Evolutionary conservation across 1,139 yeast genomes (phyloP), one percentile per base, ranked within the genome.

Genomic region (Hyphopichia pseudoburtonii): DNA sequence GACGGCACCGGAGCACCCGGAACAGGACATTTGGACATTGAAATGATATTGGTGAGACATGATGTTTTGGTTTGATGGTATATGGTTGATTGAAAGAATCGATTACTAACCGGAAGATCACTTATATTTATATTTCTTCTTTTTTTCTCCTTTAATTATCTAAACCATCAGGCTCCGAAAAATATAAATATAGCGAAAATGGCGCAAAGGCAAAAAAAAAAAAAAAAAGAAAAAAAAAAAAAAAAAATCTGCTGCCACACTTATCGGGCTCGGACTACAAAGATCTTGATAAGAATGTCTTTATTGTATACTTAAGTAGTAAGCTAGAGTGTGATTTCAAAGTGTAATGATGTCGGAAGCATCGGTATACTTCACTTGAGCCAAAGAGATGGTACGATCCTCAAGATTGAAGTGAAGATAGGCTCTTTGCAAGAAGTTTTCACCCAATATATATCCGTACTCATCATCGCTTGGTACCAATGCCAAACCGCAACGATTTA

Each of bases 1-100:
- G 36, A 92, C 86, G 9, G 98, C 97, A 40, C 76, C 80, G 15
- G 95, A 85, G 64, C 98, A 92, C 22, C 97, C 86, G 10, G 86
- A 76, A 56, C 96, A 88, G 42, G 85, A 53, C 96, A 88, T 87
- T 34, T 80, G 64, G 38, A 87, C 96, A 45, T 86, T 76, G 58
- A 78, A 87, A 51, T 83, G 86, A 60, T 84, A 86, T 51, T 81
- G 76, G 60, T 79, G 78, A 37, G 42, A 17, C 36, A 34, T 34
- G 5, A 12, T 33, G 15, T 25, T 10, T n/a, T n/a, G 10, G 11
- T 8, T 21, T 8, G 8, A 21, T 21, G 11, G 24, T 21, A 11
- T 21, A 21, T 21, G n/a, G n/a, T n/a, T n/a, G n/a, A n/a, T n/a
- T n/a, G n/a, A n/a, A 14, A n/a, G 18, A 28, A 28, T 19, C 8